Evolutionary conservation across 805 yeast genomes (phyloP).

Genomic region (Metschnikowia cerradonensis): DNA sequence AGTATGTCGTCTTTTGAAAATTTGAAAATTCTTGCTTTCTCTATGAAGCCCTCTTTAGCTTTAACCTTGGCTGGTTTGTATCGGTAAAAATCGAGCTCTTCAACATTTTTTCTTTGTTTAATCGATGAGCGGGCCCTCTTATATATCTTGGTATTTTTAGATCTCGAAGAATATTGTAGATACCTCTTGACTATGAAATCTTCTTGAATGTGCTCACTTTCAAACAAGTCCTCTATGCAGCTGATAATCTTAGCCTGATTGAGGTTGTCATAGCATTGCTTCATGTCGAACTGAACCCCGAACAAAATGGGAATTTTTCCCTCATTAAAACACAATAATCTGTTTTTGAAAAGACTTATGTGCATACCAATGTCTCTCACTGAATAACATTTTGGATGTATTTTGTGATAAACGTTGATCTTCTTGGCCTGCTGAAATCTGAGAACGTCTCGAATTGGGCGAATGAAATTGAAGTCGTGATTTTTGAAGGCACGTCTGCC

Average conservation of each 20-base stretch:
- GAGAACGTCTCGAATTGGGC: slow-evolving; percentile 38
- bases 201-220: slow-evolving; percentile 8
- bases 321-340: slow-evolving; percentile 4
- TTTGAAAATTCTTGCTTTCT: slow-evolving; percentile 29
- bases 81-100: slow-evolving; percentile 1
- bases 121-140: background rate
- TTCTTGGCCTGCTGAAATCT: slow-evolving; percentile 14
- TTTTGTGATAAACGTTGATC: background rate
- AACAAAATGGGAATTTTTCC: slow-evolving; percentile 35
- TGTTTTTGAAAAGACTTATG: slow-evolving; percentile 35
- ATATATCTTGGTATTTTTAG: background rate
- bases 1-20: slow-evolving; percentile 44
- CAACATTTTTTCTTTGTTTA: background rate
- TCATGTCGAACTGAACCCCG: slow-evolving; percentile 70
- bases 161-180: background rate
- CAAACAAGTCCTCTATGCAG: slow-evolving; percentile 26
- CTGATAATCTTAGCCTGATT: slow-evolving; percentile 43
- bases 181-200: slow-evolving; percentile 11
- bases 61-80: background rate
- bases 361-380: slow-evolving; percentile 41
- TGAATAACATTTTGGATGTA: slow-evolving; percentile 37
- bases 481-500: slow-evolving; percentile 23
- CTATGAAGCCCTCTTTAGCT: slow-evolving; percentile 18
- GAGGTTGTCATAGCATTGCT: slow-evolving; percentile 71
- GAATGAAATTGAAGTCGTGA: slow-evolving; percentile 34